Conservation (phyloP, 2,329 filamentous ascomycete species). For the Nemania sp. region DNA sequence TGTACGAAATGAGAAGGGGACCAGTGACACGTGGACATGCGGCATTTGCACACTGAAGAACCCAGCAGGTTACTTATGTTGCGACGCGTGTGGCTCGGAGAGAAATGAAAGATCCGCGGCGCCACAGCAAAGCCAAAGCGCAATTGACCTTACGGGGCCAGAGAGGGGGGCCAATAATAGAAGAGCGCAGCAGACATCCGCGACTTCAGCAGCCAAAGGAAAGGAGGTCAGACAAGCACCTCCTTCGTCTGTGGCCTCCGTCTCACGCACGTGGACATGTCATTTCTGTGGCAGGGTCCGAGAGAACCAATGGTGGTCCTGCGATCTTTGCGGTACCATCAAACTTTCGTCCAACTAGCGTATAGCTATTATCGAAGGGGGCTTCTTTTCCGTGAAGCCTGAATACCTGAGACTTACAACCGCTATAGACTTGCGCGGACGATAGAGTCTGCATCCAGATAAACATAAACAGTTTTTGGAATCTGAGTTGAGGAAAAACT, state of each 20-base stretch:
- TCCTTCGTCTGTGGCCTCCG: conserved; percentile 21
- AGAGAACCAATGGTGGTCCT: conserved; percentile 62
- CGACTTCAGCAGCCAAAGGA: not conserved
- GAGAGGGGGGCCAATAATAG: conserved; percentile 7
- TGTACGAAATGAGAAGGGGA: conserved; percentile 7
- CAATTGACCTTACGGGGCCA: conserved; percentile 33
- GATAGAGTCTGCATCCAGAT: not conserved
- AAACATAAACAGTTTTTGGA: not conserved
- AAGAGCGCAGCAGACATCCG: conserved; percentile 23
- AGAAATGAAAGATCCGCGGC: conserved; percentile 39
- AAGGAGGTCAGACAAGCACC: conserved; percentile 20
- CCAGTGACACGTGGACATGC: conserved; percentile 54
- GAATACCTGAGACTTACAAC: not conserved
- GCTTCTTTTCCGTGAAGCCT: not conserved
- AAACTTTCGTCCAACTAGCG: conserved; percentile 43
- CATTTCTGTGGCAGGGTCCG: conserved; percentile 56
- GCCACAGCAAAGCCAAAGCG: conserved; percentile 31
- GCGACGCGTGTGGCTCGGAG: conserved; percentile 60
- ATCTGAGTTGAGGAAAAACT: not conserved
- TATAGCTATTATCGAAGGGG: not conserved
- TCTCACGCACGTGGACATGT: conserved; percentile 53
- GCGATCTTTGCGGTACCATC: conserved; percentile 58
- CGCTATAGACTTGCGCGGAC: not conserved
- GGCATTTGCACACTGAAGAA: conserved; percentile 62
- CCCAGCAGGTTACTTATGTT: conserved; percentile 53